Evolutionary conservation across 2,329 filamentous ascomycete species (phyloP), one percentile per base, ranked within the genome.

Genomic region (Paraphaeosphaeria minitans): DNA sequence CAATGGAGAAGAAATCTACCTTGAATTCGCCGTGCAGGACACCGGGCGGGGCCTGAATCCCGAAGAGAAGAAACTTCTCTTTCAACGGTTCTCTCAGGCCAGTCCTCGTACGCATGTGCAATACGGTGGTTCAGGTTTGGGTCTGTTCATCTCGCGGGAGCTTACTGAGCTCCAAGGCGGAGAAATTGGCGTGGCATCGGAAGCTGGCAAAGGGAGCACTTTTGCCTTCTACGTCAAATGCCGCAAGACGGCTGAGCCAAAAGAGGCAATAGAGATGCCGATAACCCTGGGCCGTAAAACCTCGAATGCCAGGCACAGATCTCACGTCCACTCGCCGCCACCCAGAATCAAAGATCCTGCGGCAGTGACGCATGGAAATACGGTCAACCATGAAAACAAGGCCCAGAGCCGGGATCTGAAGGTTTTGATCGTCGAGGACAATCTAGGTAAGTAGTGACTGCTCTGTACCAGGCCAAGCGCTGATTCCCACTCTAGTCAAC

Each of bases 131-230:
- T 91, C 88, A 0, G 91, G 91, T 0, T 82, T 95, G 1, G 91
- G 91, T 0, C 80, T 94, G 0, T 94, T 93, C 74, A 93, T 94
- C 63, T 91, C 88, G 39, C 84, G 90, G 24, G 86, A 91, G 55
- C 81, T 95, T n/a, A 91, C 90, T 0, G 91, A 94, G 71, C 79
- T 94, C 12, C 90, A 93, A 72, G 90, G 90, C 21, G 91, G 91
- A 4, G 87, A 91, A 60, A 93, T 95, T 48, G 91, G 90, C 1
- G 88, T 94, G 2, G 82, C 84, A 1, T 91, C 88, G 0, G 79
- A 85, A 60, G 83, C 86, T 57, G 89, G 88, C 13, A 81, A 85
- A 39, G 90, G 90, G 41, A 91, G 88, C 74, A 91, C 86, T 0
- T 93, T 93, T 74, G 88, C 86, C 29, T 93, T 93, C 72, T 93